Evolutionary conservation across 164 flowering plant genomes (phyloP), one percentile per base, ranked within the genome.

Genomic region (Stephania japonica): DNA sequence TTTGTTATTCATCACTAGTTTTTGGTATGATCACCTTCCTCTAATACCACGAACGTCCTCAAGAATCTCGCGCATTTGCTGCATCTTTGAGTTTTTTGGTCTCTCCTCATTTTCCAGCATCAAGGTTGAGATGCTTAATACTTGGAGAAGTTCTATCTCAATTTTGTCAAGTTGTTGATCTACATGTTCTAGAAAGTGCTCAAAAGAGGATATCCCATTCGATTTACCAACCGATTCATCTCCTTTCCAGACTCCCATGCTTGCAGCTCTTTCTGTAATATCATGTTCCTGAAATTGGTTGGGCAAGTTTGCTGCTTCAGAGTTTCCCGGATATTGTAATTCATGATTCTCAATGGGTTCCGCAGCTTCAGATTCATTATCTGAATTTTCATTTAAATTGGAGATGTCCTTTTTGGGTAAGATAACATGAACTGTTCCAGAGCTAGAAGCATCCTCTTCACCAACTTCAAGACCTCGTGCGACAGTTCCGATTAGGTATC

Each of bases 401-500:
- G 56, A n/a, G 70, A 19, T 61, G 63, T 83, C 88, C 47, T 76
- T 76, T 75, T 81, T 83, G 69, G 92, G 89, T 73, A 89, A 84
- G 65, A 89, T 78, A 43, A 89, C 85, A 59, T 81, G 86, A 81
- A 93, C 81, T 23, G 85, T 83, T 75, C 67, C 50, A 4, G 87
- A 68, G 69, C 67, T 49, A 4, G 87, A 68, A 70, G 65, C 68
- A 78, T 81, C 82, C 50, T 83, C 80, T 65, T 65, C 70, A 10
- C 74, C 74, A 67, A 75, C 72, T 67, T 87, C 87, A 70, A 83
- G 76, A 78, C 89, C 92, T 72, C 68, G 70, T 70, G 87, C 73
- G 74, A 89, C 78, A 75, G 72, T 86, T 3, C 85, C 86, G 59
- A 93, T 83, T 23, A 93, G 83, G 76, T 86, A 92, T 67, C 83